phyloP scores from a whole-genome alignment of 805 yeast species.

The Grigorovia yakushimaensis region DNA sequence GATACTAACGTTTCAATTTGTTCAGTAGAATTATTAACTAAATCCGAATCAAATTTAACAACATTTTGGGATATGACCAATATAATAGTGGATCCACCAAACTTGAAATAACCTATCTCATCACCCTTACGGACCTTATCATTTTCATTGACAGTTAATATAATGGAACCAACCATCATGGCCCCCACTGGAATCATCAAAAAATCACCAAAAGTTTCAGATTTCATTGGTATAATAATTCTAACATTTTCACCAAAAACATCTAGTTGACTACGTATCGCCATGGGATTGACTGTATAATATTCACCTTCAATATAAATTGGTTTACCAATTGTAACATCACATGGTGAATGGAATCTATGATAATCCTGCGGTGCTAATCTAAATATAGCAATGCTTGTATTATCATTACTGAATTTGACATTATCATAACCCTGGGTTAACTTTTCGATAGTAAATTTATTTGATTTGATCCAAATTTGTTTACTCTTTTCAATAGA shows the following conservation, averaged over 20 bases:
- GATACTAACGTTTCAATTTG: conserved; percentile 74
- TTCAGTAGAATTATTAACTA: conserved; percentile 54
- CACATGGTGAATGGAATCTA: conserved; percentile 82
- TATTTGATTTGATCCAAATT: conserved; percentile 84
- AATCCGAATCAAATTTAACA: conserved; percentile 63
- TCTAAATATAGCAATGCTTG: conserved; percentile 70
- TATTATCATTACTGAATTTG: conserved; percentile 35
- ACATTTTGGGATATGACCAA: conserved; percentile 45
- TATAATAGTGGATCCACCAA: conserved; percentile 88
- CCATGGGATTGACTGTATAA: conserved; percentile 97
- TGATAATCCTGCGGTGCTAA: conserved; percentile 97
- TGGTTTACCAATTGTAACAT: conserved; percentile 60
- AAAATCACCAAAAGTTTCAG: conserved; percentile 69
- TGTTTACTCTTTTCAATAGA: conserved; percentile 51
- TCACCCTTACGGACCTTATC: conserved; percentile 55
- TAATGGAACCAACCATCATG: conserved; percentile 95
- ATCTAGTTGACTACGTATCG: conserved; percentile 75
- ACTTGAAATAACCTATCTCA: conserved; percentile 88
- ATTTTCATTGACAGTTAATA: conserved; percentile 57
- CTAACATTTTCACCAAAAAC: conserved; percentile 90
- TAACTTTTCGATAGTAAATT: conserved; percentile 58
- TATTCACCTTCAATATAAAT: conserved; percentile 76
- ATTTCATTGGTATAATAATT: conserved; percentile 64
- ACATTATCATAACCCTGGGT: conserved; percentile 29
- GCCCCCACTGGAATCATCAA: conserved; percentile 85